These are phyloP conservation scores for Cucumis sativus DNA, from an alignment of 306 rosid species.

Conservation along the genomic window DNA sequence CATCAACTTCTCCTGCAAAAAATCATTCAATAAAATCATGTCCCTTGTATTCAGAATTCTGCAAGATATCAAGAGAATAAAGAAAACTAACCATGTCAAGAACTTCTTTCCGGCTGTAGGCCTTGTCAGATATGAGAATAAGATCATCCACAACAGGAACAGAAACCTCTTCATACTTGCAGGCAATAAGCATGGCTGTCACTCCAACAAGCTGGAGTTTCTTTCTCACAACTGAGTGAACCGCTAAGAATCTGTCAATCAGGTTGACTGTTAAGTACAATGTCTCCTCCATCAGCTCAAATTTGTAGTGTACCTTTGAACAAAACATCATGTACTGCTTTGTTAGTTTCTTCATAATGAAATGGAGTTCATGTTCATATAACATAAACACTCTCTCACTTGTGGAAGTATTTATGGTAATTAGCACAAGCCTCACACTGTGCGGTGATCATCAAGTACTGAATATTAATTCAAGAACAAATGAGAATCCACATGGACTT, in stretches of 20 bases:
- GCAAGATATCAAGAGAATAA: not conserved
- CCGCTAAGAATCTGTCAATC: slow-evolving; percentile 41
- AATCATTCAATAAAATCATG: not conserved
- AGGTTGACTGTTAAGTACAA: slow-evolving; percentile 37
- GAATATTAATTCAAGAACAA: not conserved
- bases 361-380: not conserved
- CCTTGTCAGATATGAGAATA: slow-evolving; percentile 48
- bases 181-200: slow-evolving; percentile 44
- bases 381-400: not conserved
- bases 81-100: slow-evolving; percentile 29
- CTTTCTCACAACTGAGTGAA: slow-evolving; percentile 29
- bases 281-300: slow-evolving; percentile 62
- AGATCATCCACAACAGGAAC: slow-evolving; percentile 50
- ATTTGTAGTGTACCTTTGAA: slow-evolving; percentile 47
- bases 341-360: not conserved
- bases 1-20: slow-evolving; percentile 38
- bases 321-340: not conserved
- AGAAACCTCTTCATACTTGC: slow-evolving; percentile 56
- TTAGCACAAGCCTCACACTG: not conserved
- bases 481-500: too few species aligned
- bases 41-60: not conserved
- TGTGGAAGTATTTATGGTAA: not conserved
- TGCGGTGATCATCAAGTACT: not conserved
- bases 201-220: slow-evolving; percentile 56
- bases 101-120: slow-evolving; percentile 33